A percentile compares a stretch with the other conserved stretches of the same genome.
Conservation (phyloP, 768 basidiomycete genomes). For the Phlebiopsis flavidoalba region DNA sequence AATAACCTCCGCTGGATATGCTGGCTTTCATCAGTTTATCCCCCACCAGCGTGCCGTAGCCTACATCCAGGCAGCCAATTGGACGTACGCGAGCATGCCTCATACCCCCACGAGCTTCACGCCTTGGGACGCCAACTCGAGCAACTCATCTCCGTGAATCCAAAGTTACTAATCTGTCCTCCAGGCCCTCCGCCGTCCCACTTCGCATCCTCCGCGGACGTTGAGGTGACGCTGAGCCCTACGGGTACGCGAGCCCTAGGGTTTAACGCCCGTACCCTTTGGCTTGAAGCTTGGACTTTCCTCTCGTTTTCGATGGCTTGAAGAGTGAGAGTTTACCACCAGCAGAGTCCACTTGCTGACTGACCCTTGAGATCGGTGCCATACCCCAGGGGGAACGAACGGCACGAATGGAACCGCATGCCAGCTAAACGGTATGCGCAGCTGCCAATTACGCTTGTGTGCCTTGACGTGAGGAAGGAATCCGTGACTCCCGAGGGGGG, state of each 20-base stretch:
- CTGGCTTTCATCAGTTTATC: too few relatives aligned
- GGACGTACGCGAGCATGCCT: constrained; percentile 14
- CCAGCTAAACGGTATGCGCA: too few relatives aligned
- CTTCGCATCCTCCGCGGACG: constrained; percentile 7
- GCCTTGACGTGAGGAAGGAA: background rate
- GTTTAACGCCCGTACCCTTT: background rate
- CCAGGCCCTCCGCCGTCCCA: constrained; percentile 7
- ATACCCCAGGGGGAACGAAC: too few relatives aligned
- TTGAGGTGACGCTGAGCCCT: background rate
- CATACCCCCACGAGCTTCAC: constrained; percentile 43
- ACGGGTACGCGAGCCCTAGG: too few relatives aligned
- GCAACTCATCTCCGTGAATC: constrained; percentile 31
- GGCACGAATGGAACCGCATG: too few relatives aligned
- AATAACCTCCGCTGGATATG: too few relatives aligned
- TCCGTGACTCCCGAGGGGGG: background rate
- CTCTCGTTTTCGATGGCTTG: background rate
- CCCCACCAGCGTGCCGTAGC: too few relatives aligned
- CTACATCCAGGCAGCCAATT: too few relatives aligned
- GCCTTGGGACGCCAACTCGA: constrained; percentile 32
- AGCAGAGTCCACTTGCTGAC: too few relatives aligned
- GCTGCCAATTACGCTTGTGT: background rate
- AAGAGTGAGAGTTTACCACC: too few relatives aligned
- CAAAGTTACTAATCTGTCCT: constrained; percentile 22
- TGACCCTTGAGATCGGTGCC: too few relatives aligned
- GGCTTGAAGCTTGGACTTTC: background rate